Percentiles rank a stretch among this genome's conserved stretches.
These are phyloP conservation scores for Pachysolen tannophilus DNA, from an alignment of 805 yeast genomes.

Conservation along the genomic window DNA sequence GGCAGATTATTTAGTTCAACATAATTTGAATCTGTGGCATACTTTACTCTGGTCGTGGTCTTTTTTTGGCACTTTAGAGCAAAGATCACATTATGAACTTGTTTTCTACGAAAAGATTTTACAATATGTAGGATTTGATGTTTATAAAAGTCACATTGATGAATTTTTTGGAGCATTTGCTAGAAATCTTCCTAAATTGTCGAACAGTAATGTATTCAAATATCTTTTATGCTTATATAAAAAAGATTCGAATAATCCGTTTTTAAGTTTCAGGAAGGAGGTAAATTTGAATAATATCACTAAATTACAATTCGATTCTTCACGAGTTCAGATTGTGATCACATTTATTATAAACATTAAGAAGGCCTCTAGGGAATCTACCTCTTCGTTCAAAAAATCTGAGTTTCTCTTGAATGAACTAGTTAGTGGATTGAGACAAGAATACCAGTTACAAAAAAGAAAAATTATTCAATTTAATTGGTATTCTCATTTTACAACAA, in stretches of 20 bases:
- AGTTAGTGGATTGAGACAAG: conserved; percentile 2
- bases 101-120: conserved; percentile 2
- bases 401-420: conserved; percentile 4
- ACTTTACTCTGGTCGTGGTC: conserved; percentile 3
- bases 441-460: conserved; percentile 2
- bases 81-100: conserved; percentile 7
- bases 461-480: conserved; percentile 1
- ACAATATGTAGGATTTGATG: background rate
- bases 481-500: conserved; percentile 6
- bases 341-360: conserved; percentile 5
- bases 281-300: background rate
- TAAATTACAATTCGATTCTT: background rate
- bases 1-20: background rate
- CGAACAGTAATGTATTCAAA: background rate
- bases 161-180: conserved; percentile 1
- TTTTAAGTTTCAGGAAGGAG: conserved; percentile 1
- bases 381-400: background rate
- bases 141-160: background rate
- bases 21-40: conserved; percentile 3
- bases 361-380: conserved; percentile 1
- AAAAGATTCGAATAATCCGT: background rate
- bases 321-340: conserved; percentile 5
- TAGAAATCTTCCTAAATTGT: conserved; percentile 3
- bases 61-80: conserved; percentile 4
- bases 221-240: conserved; percentile 2